Base-by-base conservation (phyloP, 83 land plant species). In the Picea mariana region DNA sequence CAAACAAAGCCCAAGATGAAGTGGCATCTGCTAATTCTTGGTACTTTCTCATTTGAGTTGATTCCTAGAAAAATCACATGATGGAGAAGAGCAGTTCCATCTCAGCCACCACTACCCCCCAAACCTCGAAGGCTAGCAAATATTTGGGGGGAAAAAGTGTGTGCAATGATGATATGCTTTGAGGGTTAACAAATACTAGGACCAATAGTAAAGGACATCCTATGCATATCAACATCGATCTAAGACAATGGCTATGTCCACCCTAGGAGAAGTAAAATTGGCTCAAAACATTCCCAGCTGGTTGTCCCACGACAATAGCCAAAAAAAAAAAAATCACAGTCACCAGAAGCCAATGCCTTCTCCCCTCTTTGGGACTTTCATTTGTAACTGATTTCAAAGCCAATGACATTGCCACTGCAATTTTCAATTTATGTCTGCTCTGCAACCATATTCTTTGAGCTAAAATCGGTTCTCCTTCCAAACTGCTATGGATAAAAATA, bases 81-180 rank as follows among this genome's bases (percentile, higher is more conserved):
- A 75, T 82, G 18, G 90, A 67, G 65, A 79, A 88, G 85, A 88
- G 79, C 67, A 88, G 21, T 62, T 85, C 61, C 18, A 86, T 84
- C 4, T 55, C 83, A 0, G 90, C 85, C 27, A 60, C 63, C 63
- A 85, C 6, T 8, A 83, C 23, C 0, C 90, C 90, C 12, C 85
- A 8, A 26, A 40, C 21, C 3, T 9, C 23, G 4, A 12, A 63
- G n/a, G 66, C 66, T 11, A 21, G 0, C 6, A 63, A 8, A 21
- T 20, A 63, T 63, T 18, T 4, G 23, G 66, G 2, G 23, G 2
- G 0, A 20, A 21, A 6, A 21, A 20, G 4, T 5, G 66, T 20
- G 8, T 20, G 23, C n/a, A 63, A 63, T 1, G 15, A 63, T n/a
- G 15, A 63, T 13, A 0, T 5, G 12, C 2, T 63, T 3, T 6